These are phyloP conservation scores for Ilyonectria robusta DNA, from an alignment of 2,329 filamentous ascomycete species.

Conservation along the genomic window DNA sequence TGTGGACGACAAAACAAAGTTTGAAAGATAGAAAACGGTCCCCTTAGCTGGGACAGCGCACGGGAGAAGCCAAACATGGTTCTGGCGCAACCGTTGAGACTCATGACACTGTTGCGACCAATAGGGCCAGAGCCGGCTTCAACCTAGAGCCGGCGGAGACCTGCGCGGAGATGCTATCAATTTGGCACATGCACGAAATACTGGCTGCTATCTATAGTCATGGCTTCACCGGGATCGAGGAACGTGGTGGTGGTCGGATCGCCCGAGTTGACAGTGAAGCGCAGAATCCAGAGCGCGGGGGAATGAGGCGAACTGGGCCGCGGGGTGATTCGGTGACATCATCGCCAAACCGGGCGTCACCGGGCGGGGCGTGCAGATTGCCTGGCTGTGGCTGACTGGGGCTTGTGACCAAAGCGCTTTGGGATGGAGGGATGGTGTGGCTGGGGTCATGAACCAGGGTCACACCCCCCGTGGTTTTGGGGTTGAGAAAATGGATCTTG, in stretches of 20 bases:
- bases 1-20: neutral
- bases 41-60: neutral
- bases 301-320: slow-evolving; percentile 8
- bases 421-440: slow-evolving; percentile 17
- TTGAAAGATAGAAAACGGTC: neutral
- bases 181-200: neutral
- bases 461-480: neutral
- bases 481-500: slow-evolving; percentile 1
- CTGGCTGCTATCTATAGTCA: neutral
- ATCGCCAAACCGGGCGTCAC: slow-evolving; percentile 19
- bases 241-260: slow-evolving; percentile 10
- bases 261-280: slow-evolving; percentile 5
- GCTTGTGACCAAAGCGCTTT: slow-evolving; percentile 21
- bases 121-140: neutral
- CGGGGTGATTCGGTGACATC: slow-evolving; percentile 26
- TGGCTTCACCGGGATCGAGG: neutral
- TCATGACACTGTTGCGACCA: neutral
- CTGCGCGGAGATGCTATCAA: neutral
- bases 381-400: slow-evolving; percentile 25
- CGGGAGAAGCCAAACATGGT: neutral
- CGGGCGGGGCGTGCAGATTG: slow-evolving; percentile 1
- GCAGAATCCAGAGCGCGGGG: slow-evolving; percentile 6
- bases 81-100: neutral
- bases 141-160: neutral
- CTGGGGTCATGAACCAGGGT: slow-evolving; percentile 20